Evolutionary conservation across 1,139 yeast species (phyloP), one percentile per base, ranked within the genome.

Genomic region (Torulaspora pretoriensis): DNA sequence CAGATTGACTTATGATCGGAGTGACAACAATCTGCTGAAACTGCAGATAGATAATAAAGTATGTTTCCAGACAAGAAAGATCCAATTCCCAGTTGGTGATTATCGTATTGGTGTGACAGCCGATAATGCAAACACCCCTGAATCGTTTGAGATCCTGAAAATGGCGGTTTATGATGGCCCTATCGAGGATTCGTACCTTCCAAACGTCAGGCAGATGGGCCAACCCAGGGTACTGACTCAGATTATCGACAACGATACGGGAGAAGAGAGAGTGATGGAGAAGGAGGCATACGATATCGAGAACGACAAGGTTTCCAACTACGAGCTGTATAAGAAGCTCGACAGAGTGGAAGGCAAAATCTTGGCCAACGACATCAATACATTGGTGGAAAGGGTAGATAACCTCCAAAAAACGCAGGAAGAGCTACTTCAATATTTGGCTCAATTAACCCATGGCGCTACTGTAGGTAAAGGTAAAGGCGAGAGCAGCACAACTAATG

Each of bases 41-140:
- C 73, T 83, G 13, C 88, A 84, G 53, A 65, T 82, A 36, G 88
- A 84, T 60, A 84, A 84, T 59, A 78, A 76, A 54, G 69, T 84
- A 45, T 80, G 89, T 59, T 78, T 83, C 65, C 80, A 80, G 59
- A 81, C 89, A 0, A 74, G 77, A 49, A 63, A 74, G 43, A 68
- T 83, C 33, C 56, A 61, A 22, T 36, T 63, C 4, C 55, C 55
- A 3, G 33, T 28, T 16, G 55, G 64, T 12, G 36, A 50, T 3
- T 60, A 58, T 30, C 69, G 64, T 43, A 54, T 83, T 42, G 88
- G 88, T 46, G 64, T 78, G 3, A 68, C 80, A 26, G 83, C 81
- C 60, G 49, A 73, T 69, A 47, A 74, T 63, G 60, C 56, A 42
- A 33, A 56, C 39, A 51, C 59, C 33, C 58, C 63, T 34, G 90